Base-by-base conservation (phyloP, 2,329 filamentous ascomycete species). In the Cladosporium sp. region DNA sequence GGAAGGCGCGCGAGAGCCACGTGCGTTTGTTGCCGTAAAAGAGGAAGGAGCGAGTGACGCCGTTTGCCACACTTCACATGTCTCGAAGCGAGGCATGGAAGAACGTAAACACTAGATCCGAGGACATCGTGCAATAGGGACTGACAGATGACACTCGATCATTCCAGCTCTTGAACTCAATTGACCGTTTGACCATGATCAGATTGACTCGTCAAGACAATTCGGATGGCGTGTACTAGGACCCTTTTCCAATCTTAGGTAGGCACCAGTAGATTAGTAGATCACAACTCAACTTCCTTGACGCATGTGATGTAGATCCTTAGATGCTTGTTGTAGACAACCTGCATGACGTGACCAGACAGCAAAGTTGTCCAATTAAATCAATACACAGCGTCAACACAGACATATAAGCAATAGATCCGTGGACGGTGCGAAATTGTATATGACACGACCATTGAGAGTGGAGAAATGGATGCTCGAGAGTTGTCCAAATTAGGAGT, bases 21-120 rank as follows among this genome's bases (percentile, higher is more conserved):
- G 39, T 56, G 51, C 28, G 51, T 28, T 46, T 8, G 21, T 57
- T 34, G 21, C 7, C n/a, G 14, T 23, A 57, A 57, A n/a, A 21
- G 25, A 58, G 56, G 56, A 58, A 58, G 56, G 56, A 23, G 36
- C 56, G 56, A 46, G 32, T 34, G 54, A 16, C 32, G 32, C 54
- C 10, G 54, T 25, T 23, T 34, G 39, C 8, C 7, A 13, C n/a
- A 46, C 39, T 46, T 46, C n/a, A 46, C 39, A 46, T 21, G n/a
- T 3, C 8, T 21, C 10, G 3, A 46, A 21, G n/a, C 21, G 39
- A 46, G 39, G 39, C 39, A 11, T 6, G n/a, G 21, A 43, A 11
- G 39, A 6, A 21, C 18, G 5, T 21, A n/a, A 43, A 21, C 39
- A 43, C 3, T 11, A 21, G 7, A 21, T 46, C n/a, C 16, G 39